Evolutionary conservation across 257 asterid genomes (phyloP), one percentile per base, ranked within the genome.

Genomic region (Ehretia macrophylla): DNA sequence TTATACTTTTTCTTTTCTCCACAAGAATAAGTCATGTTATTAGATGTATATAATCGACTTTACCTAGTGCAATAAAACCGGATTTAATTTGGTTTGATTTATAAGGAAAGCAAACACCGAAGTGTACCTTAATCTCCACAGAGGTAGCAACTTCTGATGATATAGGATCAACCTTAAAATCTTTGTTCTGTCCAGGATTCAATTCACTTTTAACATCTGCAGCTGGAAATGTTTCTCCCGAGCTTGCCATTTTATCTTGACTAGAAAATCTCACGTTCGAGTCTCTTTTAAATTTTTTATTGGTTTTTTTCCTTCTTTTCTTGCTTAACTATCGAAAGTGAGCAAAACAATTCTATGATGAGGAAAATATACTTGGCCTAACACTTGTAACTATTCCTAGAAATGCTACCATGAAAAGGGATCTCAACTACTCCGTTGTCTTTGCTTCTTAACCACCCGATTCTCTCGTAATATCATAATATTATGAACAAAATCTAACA

Each of bases 141-240:
- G 83, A 27, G 11, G 84, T 23, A 5, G 82, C 78, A 49, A 79
- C 75, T 44, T 76, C 63, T 17, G 95, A 80, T 18, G 97, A 78
- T 0, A 75, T 58, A 55, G 93, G 61, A 77, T 86, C 90, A 39
- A 83, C 85, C 59, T 76, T 68, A 20, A 83, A 70, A 14, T 74
- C 72, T 60, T 71, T 84, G 62, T 79, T 70, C 53, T 23, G 5
- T 59, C 77, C 84, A 14, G 88, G 81, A 44, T 87, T 72, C 81
- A 87, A 68, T 53, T 87, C 95, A 48, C 62, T 77, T 47, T 68
- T 77, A 5, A 68, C 75, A 72, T 90, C 86, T 8, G 73, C 88
- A 1, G 79, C 77, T 14, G 97, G 96, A 63, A 90, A 83, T 58
- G 71, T 21, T 20, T 50, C 77, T 44, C 16, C 84, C 5, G 73